phyloP scores from a whole-genome alignment of 169 alveolate species.

The Babesia divergens region DNA sequence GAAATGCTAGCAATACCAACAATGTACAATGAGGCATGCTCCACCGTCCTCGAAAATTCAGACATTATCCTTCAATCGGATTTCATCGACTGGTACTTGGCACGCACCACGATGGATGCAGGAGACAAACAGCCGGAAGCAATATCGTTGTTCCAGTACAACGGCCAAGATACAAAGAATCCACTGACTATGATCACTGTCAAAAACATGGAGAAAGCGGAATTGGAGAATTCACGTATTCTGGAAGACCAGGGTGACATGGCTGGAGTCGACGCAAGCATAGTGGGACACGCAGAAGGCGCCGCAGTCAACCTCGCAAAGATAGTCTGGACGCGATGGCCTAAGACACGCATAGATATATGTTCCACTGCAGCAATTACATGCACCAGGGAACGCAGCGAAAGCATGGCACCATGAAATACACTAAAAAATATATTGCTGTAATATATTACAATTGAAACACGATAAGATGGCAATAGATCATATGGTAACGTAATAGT shows the following conservation, averaged over 20 bases:
- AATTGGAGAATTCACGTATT: neutral
- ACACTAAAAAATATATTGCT: no score
- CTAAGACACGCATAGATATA: slow-evolving; percentile 24
- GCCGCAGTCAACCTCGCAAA: slow-evolving; percentile 1
- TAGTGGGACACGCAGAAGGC: slow-evolving; percentile 22
- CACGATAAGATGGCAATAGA: neutral
- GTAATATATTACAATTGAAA: neutral
- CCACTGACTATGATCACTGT: slow-evolving; percentile 22
- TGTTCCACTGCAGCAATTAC: neutral
- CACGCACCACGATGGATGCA: neutral
- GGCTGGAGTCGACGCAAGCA: slow-evolving; percentile 19
- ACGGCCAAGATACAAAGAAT: slow-evolving; percentile 22
- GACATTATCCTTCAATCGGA: slow-evolving; percentile 11
- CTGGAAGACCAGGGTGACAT: neutral
- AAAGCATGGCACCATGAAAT: no score
- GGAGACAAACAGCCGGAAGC: neutral
- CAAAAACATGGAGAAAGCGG: neutral
- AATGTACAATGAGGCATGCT: neutral
- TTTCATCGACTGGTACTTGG: slow-evolving; percentile 41
- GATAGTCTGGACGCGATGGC: slow-evolving; percentile 61
- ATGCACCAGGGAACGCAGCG: neutral
- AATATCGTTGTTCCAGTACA: slow-evolving; percentile 46
- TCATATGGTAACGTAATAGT: neutral
- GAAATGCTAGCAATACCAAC: slow-evolving; percentile 36
- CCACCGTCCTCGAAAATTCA: neutral